Conservation (phyloP, 2,329 filamentous ascomycete species). For the Ophiosphaerella korrae region DNA sequence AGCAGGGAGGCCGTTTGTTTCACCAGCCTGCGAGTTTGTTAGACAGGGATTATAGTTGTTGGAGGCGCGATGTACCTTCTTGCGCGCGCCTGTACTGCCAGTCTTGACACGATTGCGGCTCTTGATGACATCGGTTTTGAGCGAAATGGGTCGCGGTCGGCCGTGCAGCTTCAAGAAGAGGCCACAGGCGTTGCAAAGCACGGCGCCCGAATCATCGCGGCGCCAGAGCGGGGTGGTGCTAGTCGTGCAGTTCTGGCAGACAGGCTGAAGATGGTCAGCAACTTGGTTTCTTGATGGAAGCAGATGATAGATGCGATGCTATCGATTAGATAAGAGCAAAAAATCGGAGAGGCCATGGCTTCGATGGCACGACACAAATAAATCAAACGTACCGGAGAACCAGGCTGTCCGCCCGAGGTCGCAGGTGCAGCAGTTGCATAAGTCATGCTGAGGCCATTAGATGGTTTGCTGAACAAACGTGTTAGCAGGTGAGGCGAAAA, state of each 20-base stretch:
- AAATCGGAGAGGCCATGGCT: constrained; percentile 31
- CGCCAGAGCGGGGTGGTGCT: constrained; percentile 97
- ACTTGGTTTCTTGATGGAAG: not conserved
- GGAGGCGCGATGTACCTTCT: constrained; percentile 66
- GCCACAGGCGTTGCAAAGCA: constrained; percentile 98
- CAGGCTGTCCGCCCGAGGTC: constrained; percentile 67
- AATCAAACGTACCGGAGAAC: constrained; percentile 59
- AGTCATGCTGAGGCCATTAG: constrained; percentile 61
- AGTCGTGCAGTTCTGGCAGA: constrained; percentile 94
- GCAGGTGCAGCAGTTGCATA: constrained; percentile 69
- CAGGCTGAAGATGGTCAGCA: constrained; percentile 68
- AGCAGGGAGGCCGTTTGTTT: constrained; percentile 61
- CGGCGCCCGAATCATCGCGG: constrained; percentile 91
- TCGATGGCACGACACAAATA: constrained; percentile 25
- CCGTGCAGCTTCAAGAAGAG: constrained; percentile 97
- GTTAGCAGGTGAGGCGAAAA: constrained; percentile 35
- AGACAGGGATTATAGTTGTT: constrained; percentile 5
- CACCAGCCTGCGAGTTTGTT: constrained; percentile 27
- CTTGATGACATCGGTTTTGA: constrained; percentile 99
- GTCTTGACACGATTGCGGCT: constrained; percentile 98
- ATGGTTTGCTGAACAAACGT: constrained; percentile 37
- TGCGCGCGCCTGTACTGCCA: constrained; percentile 75
- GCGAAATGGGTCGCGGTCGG: constrained; percentile 86
- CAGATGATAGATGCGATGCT: constrained; percentile 21
- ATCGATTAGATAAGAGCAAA: constrained; percentile 51